Evolutionary conservation across 2,329 filamentous ascomycete genomes (phyloP), one percentile per base, ranked within the genome.

Genomic region (Sclerotinia subarctica): DNA sequence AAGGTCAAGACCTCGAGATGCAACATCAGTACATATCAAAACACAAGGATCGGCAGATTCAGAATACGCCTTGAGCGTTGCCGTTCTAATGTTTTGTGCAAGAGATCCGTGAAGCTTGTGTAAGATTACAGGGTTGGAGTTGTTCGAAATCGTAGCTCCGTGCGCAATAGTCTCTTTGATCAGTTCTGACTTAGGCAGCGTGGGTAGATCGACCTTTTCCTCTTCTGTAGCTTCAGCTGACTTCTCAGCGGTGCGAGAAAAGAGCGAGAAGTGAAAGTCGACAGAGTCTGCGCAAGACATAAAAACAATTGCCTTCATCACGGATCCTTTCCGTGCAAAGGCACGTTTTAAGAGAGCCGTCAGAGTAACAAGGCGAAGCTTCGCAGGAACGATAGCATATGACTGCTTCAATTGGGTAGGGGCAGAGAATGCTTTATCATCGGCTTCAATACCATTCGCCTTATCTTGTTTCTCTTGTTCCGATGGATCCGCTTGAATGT

Each of bases 301-400:
- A 80, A 99, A 99, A 47, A 99, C 85, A 70, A 99, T 97, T 29
- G 91, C 92, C 79, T 99, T 98, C 92, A 96, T 97, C 24, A 96
- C 91, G 1, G 92, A 93, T 0, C 93, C 94, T 78, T 91, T 92
- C 24, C 94, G 86, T 68, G 92, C 89, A 78, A 99, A 98, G 0
- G 93, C 89, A 24, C 93, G 89, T 77, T 94, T 96, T 68, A 99
- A 82, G 44, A 94, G 86, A 0, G 92, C 90, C 35, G 93, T 88
- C 26, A 99, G 84, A 0, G 94, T 94, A 3, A 99, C 94, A 3
- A 99, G 83, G 44, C 95, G 89, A 71, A 97, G 82, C 80, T 99
- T 99, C 7, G 94, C 89, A 0, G 95, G 93, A 0, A 93, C 90
- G 52, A 98, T 85, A 52, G 92, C 85, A 77, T 96, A 97, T 1